phyloP scores from a whole-genome alignment of 176 grass and related monocot genomes.

The Chloris gayana region DNA sequence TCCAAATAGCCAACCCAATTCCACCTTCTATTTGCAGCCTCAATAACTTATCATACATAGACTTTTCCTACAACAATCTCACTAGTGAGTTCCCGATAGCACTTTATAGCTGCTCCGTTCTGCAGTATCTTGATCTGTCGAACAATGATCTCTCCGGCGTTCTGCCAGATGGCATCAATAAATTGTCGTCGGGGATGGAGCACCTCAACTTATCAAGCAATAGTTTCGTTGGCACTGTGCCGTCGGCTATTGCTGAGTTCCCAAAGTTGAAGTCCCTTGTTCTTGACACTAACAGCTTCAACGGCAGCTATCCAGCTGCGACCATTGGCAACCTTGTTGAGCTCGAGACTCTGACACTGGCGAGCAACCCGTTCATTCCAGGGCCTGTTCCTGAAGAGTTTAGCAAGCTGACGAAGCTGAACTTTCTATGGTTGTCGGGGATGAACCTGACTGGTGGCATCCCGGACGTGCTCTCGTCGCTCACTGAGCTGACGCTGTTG shows the following conservation, averaged over 20 bases:
- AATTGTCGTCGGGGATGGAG: constrained; percentile 31
- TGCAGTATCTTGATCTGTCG: constrained; percentile 48
- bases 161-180: constrained; percentile 40
- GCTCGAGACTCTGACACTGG: constrained; percentile 45
- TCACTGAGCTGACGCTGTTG: constrained; percentile 34
- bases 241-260: constrained; percentile 19
- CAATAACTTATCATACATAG: constrained; percentile 21
- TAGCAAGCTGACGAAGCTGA: constrained; percentile 1
- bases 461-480: neutral
- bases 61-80: constrained; percentile 57
- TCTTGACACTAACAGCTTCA: constrained; percentile 44
- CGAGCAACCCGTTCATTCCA: constrained; percentile 26
- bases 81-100: constrained; percentile 28
- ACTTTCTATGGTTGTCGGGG: constrained; percentile 44
- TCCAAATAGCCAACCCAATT: constrained; percentile 11
- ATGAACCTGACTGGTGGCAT: constrained; percentile 44
- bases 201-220: constrained; percentile 46
- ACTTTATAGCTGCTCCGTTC: constrained; percentile 50
- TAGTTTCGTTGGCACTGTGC: constrained; percentile 46
- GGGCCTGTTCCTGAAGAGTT: constrained; percentile 36
- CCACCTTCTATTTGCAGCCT: constrained; percentile 52
- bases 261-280: constrained; percentile 9
- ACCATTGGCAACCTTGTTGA: constrained; percentile 29
- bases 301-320: constrained; percentile 32
- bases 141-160: constrained; percentile 41